Conservation (phyloP, 1,284 basidiomycete species). For the Mycocalia duriaeana region DNA sequence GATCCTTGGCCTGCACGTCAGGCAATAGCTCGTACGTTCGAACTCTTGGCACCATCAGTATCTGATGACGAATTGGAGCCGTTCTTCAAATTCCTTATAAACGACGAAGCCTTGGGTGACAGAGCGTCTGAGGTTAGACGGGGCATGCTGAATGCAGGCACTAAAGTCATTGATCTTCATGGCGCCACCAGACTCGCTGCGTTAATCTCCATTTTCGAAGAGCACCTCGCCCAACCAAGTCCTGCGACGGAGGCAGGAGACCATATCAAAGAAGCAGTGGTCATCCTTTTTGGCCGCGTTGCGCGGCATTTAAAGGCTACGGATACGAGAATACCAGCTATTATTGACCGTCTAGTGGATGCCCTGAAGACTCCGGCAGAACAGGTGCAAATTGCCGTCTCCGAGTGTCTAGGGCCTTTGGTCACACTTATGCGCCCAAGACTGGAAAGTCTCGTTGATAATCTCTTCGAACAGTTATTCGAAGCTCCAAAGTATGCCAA, state of each 20-base stretch:
- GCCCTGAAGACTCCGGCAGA: conserved; percentile 94
- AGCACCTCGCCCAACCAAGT: conserved; percentile 62
- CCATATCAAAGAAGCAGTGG: conserved; percentile 90
- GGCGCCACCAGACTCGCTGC: conserved; percentile 71
- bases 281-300: conserved; percentile 91
- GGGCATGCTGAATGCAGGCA: conserved; percentile 85
- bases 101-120: conserved; percentile 86
- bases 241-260: conserved; percentile 73
- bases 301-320: conserved; percentile 82
- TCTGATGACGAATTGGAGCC: conserved; percentile 63
- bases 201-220: conserved; percentile 85
- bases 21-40: conserved; percentile 73
- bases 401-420: conserved; percentile 89
- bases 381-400: conserved; percentile 94
- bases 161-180: conserved; percentile 78
- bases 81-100: conserved; percentile 87
- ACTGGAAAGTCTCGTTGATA: conserved; percentile 69
- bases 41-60: conserved; percentile 67
- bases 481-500: conserved; percentile 84
- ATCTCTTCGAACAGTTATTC: conserved; percentile 74
- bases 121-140: conserved; percentile 77
- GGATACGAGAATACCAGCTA: conserved; percentile 75
- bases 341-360: conserved; percentile 87
- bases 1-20: conserved; percentile 90
- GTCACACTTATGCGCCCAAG: conserved; percentile 69